Evolutionary conservation across 2,329 filamentous ascomycete species (phyloP), one percentile per base, ranked within the genome.

Genomic region (Ophiocordyceps robertsii): DNA sequence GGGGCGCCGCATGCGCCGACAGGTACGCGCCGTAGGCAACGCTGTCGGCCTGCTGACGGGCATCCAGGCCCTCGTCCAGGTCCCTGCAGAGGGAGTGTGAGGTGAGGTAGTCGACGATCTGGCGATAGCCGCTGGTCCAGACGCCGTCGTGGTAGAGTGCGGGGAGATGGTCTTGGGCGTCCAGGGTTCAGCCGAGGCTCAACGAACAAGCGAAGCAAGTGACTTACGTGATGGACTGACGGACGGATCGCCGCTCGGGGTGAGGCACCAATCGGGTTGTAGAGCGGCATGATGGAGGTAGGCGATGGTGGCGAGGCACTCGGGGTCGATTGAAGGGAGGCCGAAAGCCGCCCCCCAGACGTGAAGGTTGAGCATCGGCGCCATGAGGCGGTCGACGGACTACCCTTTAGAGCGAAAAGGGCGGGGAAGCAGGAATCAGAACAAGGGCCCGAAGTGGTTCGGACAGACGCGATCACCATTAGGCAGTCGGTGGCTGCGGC

Each of bases 291-390:
- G 68, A 46, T 77, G 73, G 44, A 94, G 70, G 58, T 89, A 89
- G 42, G 84, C 78, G 50, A 95, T 78, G 37, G 82, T 72, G 27
- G 89, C 89, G 46, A 94, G 76, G 58, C 89, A 96, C 67, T 94
- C 85, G 38, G 90, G 72, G 56, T 96, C 89, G 54, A 96, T 83
- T 37, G 92, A 96, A 13, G 90, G 82, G 37, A 95, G 75, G 35
- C 80, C 80, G 60, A 95, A 94, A 35, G 85, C 89, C 43, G 87
- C 81, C 40, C 89, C 89, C 82, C 89, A 94, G 56, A 95, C 75
- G 64, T 95, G 84, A 46, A 98, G 75, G 64, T 90, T 77, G 40
- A 65, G 48, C 62, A 64, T 65, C 40, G 27, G 3, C 5, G 27
- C 9, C 4, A 32, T n/a, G 31, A n/a, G 31, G 4, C 12, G n/a